Percentiles rank a stretch among this genome's conserved stretches.
These are phyloP conservation scores for Madurella fahalii DNA, from an alignment of 2,329 filamentous ascomycete species.

Conservation along the genomic window DNA sequence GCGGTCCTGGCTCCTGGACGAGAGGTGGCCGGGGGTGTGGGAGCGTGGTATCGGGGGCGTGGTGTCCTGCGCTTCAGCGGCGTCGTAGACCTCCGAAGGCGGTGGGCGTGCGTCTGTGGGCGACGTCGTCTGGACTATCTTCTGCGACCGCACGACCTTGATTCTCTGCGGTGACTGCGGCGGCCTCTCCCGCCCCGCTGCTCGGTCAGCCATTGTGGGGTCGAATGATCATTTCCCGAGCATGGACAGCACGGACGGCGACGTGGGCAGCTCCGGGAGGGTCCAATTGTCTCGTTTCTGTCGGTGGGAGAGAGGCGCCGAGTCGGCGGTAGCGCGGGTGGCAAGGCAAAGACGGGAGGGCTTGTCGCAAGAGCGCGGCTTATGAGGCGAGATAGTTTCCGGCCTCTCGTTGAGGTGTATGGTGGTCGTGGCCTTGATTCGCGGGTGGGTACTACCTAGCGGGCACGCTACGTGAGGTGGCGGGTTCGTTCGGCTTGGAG, in stretches of 20 bases:
- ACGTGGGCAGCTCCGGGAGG: not conserved
- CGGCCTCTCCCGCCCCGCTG: constrained; percentile 23
- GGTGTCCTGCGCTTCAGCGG: constrained; percentile 33
- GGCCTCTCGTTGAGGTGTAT: too few relatives aligned
- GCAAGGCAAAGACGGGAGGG: not conserved
- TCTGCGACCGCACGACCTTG: constrained; percentile 51
- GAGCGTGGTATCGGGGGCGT: constrained; percentile 45
- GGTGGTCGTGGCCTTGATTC: too few relatives aligned
- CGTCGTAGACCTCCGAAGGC: constrained; percentile 31
- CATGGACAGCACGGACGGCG: constrained; percentile 7
- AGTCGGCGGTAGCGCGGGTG: too few relatives aligned
- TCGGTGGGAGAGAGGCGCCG: too few relatives aligned
- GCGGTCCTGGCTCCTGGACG: constrained; percentile 53
- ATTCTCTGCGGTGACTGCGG: constrained; percentile 38
- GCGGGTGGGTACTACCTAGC: not conserved
- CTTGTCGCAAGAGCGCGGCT: not conserved
- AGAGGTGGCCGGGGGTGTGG: constrained; percentile 59
- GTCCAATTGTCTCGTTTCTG: not conserved
- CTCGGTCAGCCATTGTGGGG: constrained; percentile 42
- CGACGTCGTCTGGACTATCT: constrained; percentile 39
- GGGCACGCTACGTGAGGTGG: too few relatives aligned
- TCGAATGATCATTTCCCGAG: constrained; percentile 28
- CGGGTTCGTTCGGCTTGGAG: not conserved
- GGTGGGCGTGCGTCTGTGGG: constrained; percentile 28
- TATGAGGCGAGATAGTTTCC: too few relatives aligned